Percentiles rank a stretch among this genome's conserved stretches.
Evolutionary conservation across 495 filamentous ascomycete genomes (phyloP).

Genomic region (Penicillium fimorum): DNA sequence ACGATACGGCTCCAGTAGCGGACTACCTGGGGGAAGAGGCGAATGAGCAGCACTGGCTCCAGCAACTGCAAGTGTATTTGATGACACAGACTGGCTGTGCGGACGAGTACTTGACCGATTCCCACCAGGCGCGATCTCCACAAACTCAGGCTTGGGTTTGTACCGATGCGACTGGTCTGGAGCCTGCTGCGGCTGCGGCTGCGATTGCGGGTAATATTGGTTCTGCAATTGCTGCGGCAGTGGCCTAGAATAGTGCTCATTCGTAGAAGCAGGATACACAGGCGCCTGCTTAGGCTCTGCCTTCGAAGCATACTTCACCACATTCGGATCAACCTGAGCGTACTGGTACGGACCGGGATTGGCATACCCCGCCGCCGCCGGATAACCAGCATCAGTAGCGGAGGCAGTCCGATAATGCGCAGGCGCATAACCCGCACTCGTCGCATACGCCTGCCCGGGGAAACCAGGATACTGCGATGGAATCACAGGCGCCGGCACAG

Average conservation of each 20-base stretch:
- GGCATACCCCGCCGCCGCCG: conserved; percentile 28
- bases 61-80: conserved; percentile 37
- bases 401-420: conserved; percentile 34
- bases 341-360: conserved; percentile 40
- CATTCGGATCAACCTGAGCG: conserved; percentile 43
- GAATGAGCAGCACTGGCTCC: conserved; percentile 19
- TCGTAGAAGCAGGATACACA: conserved; percentile 23
- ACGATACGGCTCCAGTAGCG: conserved; percentile 86
- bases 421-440: conserved; percentile 18
- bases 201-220: conserved; percentile 12
- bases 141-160: conserved; percentile 39
- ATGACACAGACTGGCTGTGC: conserved; percentile 42
- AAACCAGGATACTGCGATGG: conserved; percentile 29
- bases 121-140: conserved; percentile 43
- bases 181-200: conserved; percentile 12
- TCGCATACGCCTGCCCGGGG: conserved; percentile 18
- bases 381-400: conserved; percentile 21
- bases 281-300: conserved; percentile 20
- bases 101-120: conserved; percentile 32
- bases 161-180: conserved; percentile 8
- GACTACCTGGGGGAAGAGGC: conserved; percentile 66
- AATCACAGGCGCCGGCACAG: conserved; percentile 22
- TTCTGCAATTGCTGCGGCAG: conserved; percentile 12
- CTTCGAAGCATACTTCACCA: conserved; percentile 47
- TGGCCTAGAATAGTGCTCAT: conserved; percentile 23